Evolutionary conservation across 108 stramenopile genomes (phyloP).

Genomic region (Cyclotella kingstonii): DNA sequence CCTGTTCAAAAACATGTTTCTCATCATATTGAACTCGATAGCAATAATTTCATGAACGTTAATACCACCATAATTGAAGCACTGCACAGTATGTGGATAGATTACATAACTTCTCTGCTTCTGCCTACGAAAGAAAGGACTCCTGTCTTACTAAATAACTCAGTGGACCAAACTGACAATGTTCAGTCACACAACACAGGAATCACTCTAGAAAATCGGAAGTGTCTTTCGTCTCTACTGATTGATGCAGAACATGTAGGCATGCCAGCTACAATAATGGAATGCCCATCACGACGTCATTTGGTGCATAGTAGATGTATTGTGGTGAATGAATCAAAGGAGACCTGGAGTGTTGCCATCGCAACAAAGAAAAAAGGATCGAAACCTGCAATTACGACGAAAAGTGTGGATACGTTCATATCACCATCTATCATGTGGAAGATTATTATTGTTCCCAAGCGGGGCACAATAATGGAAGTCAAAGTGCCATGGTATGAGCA

Average conservation of each 20-base stretch:
- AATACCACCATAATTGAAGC: constrained; percentile 20
- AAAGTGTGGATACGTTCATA: background rate
- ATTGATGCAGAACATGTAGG: constrained; percentile 35
- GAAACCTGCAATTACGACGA: background rate
- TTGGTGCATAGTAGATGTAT: constrained; percentile 18
- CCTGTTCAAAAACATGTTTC: no score
- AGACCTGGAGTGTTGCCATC: constrained; percentile 31
- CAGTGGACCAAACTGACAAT: background rate
- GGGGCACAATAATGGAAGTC: constrained; percentile 28
- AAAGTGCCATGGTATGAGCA: constrained; percentile 9
- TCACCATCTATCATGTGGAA: constrained; percentile 11
- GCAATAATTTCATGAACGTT: constrained; percentile 3
- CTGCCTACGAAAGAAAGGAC: constrained; percentile 1
- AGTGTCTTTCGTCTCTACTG: constrained; percentile 8
- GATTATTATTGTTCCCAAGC: constrained; percentile 32
- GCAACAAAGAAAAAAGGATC: constrained; percentile 4
- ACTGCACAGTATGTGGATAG: constrained; percentile 36
- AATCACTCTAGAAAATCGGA: constrained; percentile 7
- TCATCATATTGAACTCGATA: no score
- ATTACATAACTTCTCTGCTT: constrained; percentile 22
- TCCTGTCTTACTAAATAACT: background rate
- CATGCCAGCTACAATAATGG: constrained; percentile 28
- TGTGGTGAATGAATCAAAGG: constrained; percentile 34
- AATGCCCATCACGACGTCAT: constrained; percentile 38
- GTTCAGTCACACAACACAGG: background rate